Evolutionary conservation across 176 grass and related monocot genomes (phyloP).

Genomic region (Oropetium thomaeum): DNA sequence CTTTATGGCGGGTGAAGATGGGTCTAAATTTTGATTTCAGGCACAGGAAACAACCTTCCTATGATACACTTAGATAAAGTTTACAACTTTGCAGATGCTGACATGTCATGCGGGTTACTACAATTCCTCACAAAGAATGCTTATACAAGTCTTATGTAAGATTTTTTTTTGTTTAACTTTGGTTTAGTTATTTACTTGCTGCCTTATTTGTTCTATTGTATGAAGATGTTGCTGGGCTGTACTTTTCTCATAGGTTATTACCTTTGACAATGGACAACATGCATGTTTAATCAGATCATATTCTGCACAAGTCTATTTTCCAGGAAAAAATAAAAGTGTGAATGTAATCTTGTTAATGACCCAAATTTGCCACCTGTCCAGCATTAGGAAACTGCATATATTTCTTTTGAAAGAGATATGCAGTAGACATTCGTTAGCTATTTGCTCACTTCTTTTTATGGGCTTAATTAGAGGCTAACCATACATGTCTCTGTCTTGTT

Average conservation of each 20-base stretch:
- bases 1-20: conserved; percentile 31
- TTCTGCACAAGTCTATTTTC: conserved; percentile 22
- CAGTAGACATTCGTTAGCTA: conserved; percentile 18
- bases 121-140: neutral
- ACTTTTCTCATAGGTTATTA: neutral
- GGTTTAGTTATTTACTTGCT: conserved; percentile 4
- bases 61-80: conserved; percentile 22
- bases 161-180: neutral
- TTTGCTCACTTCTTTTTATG: conserved; percentile 23
- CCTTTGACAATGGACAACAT: neutral
- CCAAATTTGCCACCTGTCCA: conserved; percentile 27
- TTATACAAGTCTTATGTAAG: neutral
- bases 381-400: conserved; percentile 34
- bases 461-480: conserved; percentile 25
- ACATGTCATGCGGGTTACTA: conserved; percentile 23
- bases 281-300: neutral
- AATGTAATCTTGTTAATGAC: conserved; percentile 20
- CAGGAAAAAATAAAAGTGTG: neutral
- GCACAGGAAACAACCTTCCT: conserved; percentile 30
- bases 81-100: conserved; percentile 25
- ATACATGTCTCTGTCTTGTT: conserved; percentile 36
- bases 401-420: conserved; percentile 19
- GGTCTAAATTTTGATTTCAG: conserved; percentile 27
- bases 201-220: conserved; percentile 2
- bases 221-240: neutral